These are phyloP conservation scores for Soucietia sequanensis DNA, from an alignment of 805 yeast genomes.

Conservation along the genomic window DNA sequence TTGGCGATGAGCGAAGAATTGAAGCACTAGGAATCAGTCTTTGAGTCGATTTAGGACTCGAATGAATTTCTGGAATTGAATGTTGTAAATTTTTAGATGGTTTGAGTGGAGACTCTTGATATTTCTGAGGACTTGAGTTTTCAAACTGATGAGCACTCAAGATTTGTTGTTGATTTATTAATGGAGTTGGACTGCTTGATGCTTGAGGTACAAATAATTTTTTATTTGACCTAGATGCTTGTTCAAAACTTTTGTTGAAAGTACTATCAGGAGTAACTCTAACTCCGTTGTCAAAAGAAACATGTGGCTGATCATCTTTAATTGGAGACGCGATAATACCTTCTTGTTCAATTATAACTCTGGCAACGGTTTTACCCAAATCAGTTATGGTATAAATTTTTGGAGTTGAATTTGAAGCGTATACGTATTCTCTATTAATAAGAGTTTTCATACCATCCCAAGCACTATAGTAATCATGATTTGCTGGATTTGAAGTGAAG, in stretches of 20 bases:
- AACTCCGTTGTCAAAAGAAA: slow-evolving; percentile 36
- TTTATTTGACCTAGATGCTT: slow-evolving; percentile 2
- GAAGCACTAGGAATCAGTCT: too few relatives aligned
- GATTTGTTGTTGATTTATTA: neutral
- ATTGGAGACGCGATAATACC: slow-evolving; percentile 23
- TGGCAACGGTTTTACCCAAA: slow-evolving; percentile 64
- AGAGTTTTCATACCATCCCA: slow-evolving; percentile 72
- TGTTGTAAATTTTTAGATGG: too few relatives aligned
- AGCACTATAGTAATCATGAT: slow-evolving; percentile 67
- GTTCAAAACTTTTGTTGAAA: too few relatives aligned
- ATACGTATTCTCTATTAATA: slow-evolving; percentile 57
- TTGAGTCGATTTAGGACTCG: too few relatives aligned
- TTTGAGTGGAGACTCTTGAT: neutral
- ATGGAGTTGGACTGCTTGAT: too few relatives aligned
- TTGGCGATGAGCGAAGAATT: neutral
- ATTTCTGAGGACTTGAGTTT: neutral
- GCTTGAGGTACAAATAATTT: too few relatives aligned
- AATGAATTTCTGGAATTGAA: too few relatives aligned
- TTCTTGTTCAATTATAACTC: slow-evolving; percentile 50
- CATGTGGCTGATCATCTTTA: slow-evolving; percentile 13
- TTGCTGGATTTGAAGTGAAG: slow-evolving; percentile 57
- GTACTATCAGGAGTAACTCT: slow-evolving; percentile 23
- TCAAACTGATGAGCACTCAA: neutral
- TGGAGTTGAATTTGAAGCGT: slow-evolving; percentile 53
- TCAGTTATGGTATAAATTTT: slow-evolving; percentile 63